Conservation (phyloP, 371 early-diverging fungal species). For the Nematocida ironsii region DNA sequence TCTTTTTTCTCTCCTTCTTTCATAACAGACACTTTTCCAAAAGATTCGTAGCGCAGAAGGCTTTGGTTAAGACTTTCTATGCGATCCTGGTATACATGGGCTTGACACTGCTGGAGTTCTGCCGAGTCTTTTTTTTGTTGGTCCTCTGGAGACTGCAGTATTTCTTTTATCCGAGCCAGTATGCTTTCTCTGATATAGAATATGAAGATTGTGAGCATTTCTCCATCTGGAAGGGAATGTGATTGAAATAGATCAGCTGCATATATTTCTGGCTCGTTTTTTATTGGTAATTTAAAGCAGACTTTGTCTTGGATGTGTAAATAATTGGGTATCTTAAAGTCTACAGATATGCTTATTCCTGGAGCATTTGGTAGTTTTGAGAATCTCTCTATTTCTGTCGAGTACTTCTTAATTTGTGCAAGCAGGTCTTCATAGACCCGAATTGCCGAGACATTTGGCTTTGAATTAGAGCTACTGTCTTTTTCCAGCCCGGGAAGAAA, state of each 20-base stretch:
- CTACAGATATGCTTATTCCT: background rate
- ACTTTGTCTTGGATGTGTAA: constrained; percentile 29
- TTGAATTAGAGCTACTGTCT: constrained; percentile 8
- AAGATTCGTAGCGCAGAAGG: constrained; percentile 10
- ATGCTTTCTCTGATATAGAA: constrained; percentile 51
- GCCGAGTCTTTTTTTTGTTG: background rate
- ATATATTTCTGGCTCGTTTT: constrained; percentile 44
- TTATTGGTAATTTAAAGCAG: constrained; percentile 26
- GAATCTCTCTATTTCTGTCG: constrained; percentile 22
- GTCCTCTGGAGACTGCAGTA: background rate
- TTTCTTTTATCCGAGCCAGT: background rate
- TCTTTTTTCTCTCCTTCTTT: constrained; percentile 19
- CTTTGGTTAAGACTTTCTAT: background rate
- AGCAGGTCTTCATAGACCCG: constrained; percentile 26
- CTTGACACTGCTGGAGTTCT: background rate
- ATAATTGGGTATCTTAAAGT: constrained; percentile 28
- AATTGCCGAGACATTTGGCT: background rate
- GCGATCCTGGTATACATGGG: background rate
- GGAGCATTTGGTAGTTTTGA: background rate
- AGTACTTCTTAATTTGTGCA: constrained; percentile 33
- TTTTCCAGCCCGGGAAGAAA: constrained; percentile 12
- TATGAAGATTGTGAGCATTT: constrained; percentile 15
- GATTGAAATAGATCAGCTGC: constrained; percentile 39
- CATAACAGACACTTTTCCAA: constrained; percentile 1
- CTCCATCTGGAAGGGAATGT: constrained; percentile 28